A percentile compares a stretch with the other conserved stretches of the same genome.
Evolutionary conservation across 352 stramenopile species (phyloP).

Genomic region (Saprolegnia diclina): DNA sequence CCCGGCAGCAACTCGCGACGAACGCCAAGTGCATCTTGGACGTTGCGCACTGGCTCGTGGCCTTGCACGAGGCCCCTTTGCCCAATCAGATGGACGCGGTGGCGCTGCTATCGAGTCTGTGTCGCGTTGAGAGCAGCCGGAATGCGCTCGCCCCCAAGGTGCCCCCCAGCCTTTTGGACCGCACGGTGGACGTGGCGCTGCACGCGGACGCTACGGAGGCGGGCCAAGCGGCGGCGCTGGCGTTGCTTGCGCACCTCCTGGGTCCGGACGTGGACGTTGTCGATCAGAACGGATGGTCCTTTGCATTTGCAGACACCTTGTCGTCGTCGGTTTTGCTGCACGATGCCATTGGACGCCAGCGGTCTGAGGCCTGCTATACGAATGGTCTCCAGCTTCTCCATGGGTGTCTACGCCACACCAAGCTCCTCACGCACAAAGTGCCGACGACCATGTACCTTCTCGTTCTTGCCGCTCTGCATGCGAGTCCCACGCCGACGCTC

Average conservation of each 20-base stretch:
- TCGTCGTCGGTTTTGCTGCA: neutral
- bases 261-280: constrained; percentile 10
- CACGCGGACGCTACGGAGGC: neutral
- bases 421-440: neutral
- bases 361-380: too few species aligned
- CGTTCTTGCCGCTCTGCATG: neutral
- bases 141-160: neutral
- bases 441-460: neutral
- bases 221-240: neutral
- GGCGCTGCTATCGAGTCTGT: neutral
- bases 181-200: neutral
- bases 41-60: constrained; percentile 4
- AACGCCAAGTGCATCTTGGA: neutral
- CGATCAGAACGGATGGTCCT: constrained; percentile 9
- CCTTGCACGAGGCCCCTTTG: neutral
- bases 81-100: neutral
- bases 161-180: neutral
- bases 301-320: neutral
- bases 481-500: neutral
- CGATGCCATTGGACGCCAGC: neutral
- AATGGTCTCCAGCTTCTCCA: neutral
- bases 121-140: neutral
- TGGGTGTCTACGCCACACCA: neutral
- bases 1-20: constrained; percentile 1
- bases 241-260: neutral